Evolutionary conservation across 345 rosid species (phyloP), one percentile per base, ranked within the genome.

Genomic region (Barbarea vulgaris): DNA sequence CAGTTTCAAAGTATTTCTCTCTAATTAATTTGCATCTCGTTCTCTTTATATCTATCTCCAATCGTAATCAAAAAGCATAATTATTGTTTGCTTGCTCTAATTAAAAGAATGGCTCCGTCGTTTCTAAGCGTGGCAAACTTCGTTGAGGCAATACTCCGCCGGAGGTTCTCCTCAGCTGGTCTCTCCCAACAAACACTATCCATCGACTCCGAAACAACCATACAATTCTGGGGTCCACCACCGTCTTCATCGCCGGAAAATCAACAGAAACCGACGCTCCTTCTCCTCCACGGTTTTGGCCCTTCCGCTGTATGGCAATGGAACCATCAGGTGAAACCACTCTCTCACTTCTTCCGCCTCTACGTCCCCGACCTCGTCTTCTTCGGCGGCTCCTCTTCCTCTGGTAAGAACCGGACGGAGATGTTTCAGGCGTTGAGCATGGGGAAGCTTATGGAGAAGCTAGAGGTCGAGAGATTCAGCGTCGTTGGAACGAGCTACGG

Each of bases 211-310:
- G 77, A 84, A n/a, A 93, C 97, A 78, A 81, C 85, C 34, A 60
- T 93, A 79, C 85, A 87, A 21, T 82, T 85, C 77, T 93, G 97
- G 96, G 87, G 81, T 4, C 96, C 98, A n/a, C 67, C 75, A 18
- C 47, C 70, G 18, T 59, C 60, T 1, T 14, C 15, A 2, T 42
- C 57, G 3, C 25, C 42, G 37, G 62, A 28, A 5, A 39, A 50
- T 13, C 15, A 64, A 18, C 17, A 22, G 4, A 87, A 89, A 52
- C 87, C 90, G 0, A 44, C 87, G 2, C 75, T 93, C 11, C 70
- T 93, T 34, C 81, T 91, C 22, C 79, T 93, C 81, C 98, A 93
- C 58, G 98, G 97, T 18, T 93, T 93, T 76, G 98, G 97, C 12
- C 96, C 97, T 6, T 59, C 67, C 17, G 84, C 96, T 9, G 28